phyloP scores from a whole-genome alignment of 305 asterid genomes.

The Striga hermonthica region DNA sequence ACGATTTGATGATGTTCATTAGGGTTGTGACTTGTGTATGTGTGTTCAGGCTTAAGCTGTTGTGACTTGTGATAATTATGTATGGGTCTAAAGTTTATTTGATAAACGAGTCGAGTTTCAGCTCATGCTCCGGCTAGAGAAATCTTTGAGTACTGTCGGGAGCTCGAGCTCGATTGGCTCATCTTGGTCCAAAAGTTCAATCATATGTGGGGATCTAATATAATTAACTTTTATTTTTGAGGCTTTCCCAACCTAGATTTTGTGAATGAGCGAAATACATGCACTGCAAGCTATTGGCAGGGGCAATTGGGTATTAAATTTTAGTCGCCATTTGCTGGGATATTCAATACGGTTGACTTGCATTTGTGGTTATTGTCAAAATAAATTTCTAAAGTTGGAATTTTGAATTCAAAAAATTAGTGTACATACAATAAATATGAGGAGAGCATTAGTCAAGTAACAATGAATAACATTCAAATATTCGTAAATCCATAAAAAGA shows the following conservation, averaged over 20 bases:
- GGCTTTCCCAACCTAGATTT: neutral
- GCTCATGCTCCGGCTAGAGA: too few relatives aligned
- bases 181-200: too few relatives aligned
- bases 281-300: conserved; percentile 9
- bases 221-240: neutral
- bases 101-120: too few relatives aligned
- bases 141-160: too few relatives aligned
- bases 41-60: too few relatives aligned
- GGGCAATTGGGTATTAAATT: conserved; percentile 4
- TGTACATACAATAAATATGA: neutral
- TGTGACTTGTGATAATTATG: too few relatives aligned
- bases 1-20: too few relatives aligned
- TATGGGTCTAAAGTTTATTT: too few relatives aligned
- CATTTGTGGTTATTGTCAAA: neutral
- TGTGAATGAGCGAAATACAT: neutral
- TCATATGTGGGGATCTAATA: too few relatives aligned
- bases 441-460: neutral
- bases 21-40: too few relatives aligned
- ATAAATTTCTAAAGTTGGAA: conserved; percentile 9
- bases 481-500: neutral
- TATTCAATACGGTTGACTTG: neutral
- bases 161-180: too few relatives aligned
- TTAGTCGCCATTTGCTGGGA: conserved; percentile 1
- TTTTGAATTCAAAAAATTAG: conserved; percentile 30
- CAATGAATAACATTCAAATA: neutral